Evolutionary conservation across 495 filamentous ascomycete genomes (phyloP).

Genomic region (Tuber melanosporum): DNA sequence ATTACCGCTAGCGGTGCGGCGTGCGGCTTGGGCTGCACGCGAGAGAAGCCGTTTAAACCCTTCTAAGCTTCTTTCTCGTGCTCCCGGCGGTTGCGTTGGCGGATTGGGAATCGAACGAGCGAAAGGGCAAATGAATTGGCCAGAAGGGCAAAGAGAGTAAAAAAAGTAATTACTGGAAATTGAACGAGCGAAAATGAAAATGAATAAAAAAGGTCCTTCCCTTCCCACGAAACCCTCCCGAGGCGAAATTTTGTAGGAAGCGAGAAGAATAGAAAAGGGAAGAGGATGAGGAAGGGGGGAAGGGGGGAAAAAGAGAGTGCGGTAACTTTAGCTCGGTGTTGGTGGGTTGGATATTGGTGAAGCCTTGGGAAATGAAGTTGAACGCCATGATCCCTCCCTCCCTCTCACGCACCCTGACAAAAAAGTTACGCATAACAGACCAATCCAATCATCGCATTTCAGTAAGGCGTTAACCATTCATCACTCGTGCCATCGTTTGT

Average conservation of each 20-base stretch:
- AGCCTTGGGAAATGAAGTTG: conserved; percentile 34
- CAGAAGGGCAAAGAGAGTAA: background rate
- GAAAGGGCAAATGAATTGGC: conserved; percentile 3
- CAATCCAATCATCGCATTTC: background rate
- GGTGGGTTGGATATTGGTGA: conserved; percentile 20
- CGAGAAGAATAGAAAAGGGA: conserved; percentile 1
- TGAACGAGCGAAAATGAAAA: background rate
- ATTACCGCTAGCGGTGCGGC: conserved; percentile 1
- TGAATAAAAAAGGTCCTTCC: background rate
- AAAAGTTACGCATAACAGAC: background rate
- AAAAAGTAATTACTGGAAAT: background rate
- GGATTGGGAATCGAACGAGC: background rate
- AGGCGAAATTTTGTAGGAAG: conserved; percentile 4
- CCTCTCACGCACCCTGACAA: background rate
- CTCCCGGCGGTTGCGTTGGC: background rate
- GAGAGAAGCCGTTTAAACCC: conserved; percentile 5
- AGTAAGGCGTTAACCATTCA: background rate
- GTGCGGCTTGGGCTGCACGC: conserved; percentile 1
- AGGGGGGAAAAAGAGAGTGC: conserved; percentile 9
- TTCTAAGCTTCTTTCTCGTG: conserved; percentile 4
- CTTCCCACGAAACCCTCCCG: background rate
- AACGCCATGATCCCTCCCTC: conserved; percentile 31
- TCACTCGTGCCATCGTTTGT: background rate
- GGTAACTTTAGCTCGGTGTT: conserved; percentile 23
- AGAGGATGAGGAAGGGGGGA: conserved; percentile 16